Evolutionary conservation across 805 yeast species (phyloP), one percentile per base, ranked within the genome.

Genomic region (Tetrapisispora namnaoensis): DNA sequence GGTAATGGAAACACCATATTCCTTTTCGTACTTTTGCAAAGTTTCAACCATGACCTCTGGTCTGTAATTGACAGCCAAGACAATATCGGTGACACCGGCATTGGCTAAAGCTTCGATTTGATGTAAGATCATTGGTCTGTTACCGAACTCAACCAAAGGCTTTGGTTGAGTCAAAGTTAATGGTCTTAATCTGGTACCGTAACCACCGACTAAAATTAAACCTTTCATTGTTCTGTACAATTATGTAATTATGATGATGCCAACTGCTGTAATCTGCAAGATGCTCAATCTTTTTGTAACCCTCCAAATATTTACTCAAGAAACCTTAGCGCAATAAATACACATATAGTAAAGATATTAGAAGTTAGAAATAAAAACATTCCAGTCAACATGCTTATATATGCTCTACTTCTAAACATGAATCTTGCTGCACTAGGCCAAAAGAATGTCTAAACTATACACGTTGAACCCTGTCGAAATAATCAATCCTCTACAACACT

Each of bases 121-220:
- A 72, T 93, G 99, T 62, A 88, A 77, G 63, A 93, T 93, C 99
- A 93, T 93, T 65, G 99, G 98, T 76, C 91, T 86, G 86, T 93
- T 93, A 70, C 86, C 99, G 66, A 93, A 93, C 75, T 91, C 98
- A 56, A 90, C 97, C 71, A 90, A 78, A 46, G 98, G 98, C 75
- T 90, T 90, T 70, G 98, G 98, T 56, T 83, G 79, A 51, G 97
- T 88, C 62, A 90, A 76, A 54, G 98, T 90, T 65, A 93, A 78
- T 55, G 99, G 99, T 81, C 99, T 90, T 77, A 93, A 85, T 77
- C 99, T 93, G 66, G 99, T 93, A 79, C 99, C 99, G 78, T 90
- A 93, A 73, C 99, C 99, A 69, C 99, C 99, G 63, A 91, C 98
- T 70, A 91, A 83, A 79, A 91, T 91, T 72, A 91, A 82, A 69